Percentiles rank a stretch among this genome's conserved stretches.
These are phyloP conservation scores for Cadophora sp. DNA, from an alignment of 2,329 filamentous ascomycete genomes.

Conservation along the genomic window DNA sequence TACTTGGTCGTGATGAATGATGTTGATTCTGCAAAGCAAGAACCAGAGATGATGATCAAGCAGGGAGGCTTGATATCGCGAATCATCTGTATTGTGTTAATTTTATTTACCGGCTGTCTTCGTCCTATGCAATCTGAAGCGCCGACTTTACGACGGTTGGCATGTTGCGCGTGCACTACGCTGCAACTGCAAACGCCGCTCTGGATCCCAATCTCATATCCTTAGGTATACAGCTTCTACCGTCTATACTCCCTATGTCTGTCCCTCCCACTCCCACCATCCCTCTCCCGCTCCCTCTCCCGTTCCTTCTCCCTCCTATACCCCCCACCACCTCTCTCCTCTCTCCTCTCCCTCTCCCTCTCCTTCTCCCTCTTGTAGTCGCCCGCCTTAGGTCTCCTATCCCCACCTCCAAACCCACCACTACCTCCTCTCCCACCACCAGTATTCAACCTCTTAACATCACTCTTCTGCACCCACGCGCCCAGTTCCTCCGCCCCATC, in stretches of 20 bases:
- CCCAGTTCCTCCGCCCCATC: conserved; percentile 76
- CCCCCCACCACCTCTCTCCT: conserved; percentile 33
- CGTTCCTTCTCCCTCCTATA: conserved; percentile 47
- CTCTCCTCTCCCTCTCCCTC: conserved; percentile 39
- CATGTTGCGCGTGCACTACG: conserved; percentile 36
- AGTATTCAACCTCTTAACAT: conserved; percentile 55
- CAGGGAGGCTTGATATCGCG: too few species aligned
- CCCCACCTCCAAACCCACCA: conserved; percentile 50
- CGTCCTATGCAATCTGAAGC: too few species aligned
- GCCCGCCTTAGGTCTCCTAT: conserved; percentile 50
- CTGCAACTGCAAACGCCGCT: conserved; percentile 21
- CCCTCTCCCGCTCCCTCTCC: conserved; percentile 40
- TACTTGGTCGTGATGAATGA: too few species aligned
- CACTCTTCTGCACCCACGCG: conserved; percentile 77
- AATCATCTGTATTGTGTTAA: too few species aligned
- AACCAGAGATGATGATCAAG: too few species aligned
- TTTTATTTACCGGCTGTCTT: too few species aligned
- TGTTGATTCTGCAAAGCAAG: too few species aligned
- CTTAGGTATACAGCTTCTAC: not conserved
- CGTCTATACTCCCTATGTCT: conserved; percentile 36
- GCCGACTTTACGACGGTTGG: too few species aligned
- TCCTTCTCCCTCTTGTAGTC: conserved; percentile 43
- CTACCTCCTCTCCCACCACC: conserved; percentile 46
- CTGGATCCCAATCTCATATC: conserved; percentile 31
- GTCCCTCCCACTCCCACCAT: conserved; percentile 22